Evolutionary conservation across 1,139 yeast species (phyloP).

Genomic region (Debaryomyces udenii): DNA sequence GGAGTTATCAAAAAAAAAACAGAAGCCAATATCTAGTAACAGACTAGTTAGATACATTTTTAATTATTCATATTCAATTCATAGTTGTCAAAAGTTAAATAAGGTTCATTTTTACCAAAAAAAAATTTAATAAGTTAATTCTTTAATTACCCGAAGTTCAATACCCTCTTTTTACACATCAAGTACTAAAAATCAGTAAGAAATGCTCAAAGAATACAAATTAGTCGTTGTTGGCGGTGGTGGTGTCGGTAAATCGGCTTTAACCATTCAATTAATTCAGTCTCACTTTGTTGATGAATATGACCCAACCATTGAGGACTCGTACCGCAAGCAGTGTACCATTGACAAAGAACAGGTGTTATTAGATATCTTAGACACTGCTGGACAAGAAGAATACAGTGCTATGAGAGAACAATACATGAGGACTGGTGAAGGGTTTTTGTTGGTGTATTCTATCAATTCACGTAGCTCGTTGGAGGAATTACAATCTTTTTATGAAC

Average conservation of each 20-base stretch:
- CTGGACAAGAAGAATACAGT: constrained; percentile 97
- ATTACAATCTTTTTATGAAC: constrained; percentile 76
- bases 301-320: constrained; percentile 95
- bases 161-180: background rate
- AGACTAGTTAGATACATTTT: no score
- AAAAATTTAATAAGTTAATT: no score
- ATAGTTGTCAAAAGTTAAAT: background rate
- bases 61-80: no score
- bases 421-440: constrained; percentile 90
- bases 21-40: no score
- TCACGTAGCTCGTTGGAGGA: constrained; percentile 81
- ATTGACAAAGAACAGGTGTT: constrained; percentile 55
- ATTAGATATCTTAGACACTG: constrained; percentile 87
- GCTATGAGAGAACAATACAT: constrained; percentile 95
- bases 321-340: constrained; percentile 58
- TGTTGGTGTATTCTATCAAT: constrained; percentile 82
- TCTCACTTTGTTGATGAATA: constrained; percentile 94
- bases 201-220: constrained; percentile 68
- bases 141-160: no score
- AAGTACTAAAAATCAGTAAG: constrained; percentile 4
- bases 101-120: background rate
- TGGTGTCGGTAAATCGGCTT: constrained; percentile 96
- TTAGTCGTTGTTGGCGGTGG: constrained; percentile 97
- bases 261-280: constrained; percentile 88
- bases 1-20: no score